Evolutionary conservation across 495 filamentous ascomycete species (phyloP), one percentile per base, ranked within the genome.

Genomic region (Penicillium robsamsonii): DNA sequence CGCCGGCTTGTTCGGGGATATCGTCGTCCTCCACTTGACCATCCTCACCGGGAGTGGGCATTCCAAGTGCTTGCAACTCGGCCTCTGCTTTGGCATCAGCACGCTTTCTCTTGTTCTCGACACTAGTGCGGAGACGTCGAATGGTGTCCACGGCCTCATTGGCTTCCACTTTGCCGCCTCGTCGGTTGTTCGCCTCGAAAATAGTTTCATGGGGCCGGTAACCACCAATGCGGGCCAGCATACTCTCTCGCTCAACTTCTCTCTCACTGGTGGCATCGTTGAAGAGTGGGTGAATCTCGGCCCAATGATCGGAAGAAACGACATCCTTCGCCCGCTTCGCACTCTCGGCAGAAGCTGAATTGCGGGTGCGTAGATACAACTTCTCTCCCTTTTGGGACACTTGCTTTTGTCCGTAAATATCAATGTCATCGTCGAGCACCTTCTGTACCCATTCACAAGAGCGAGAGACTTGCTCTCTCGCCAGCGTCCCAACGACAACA

Each of bases 161-260:
- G 43, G 62, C 66, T 31, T 65, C 70, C 27, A 75, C 81, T 44
- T 81, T 79, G 24, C 80, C 79, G 56, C 79, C 81, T 15, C 87
- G 84, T 55, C 84, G 79, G 53, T 87, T 85, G 3, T 91, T 88
- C 57, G 96, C 85, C 68, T 99, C 94, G 64, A 99, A 97, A 22
- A 99, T 86, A 0, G 94, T 96, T 65, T 99, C 95, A 47, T 85
- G 79, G 1, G 94, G 94, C 62, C 91, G 81, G 74, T 92, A 97
- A 2, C 84, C 85, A 60, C 89, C 89, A 46, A 99, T 87, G 27
- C 85, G 84, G 38, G 87, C 87, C 4, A 99, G 78, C 86, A 99
- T 93, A 50, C 85, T 84, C 37, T 90, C 85, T 7, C 93, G 82
- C 57, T 88, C 87, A 24, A 80, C 77, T 62, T 93, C 88, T 13